Evolutionary conservation across 1,284 basidiomycete species (phyloP), one percentile per base, ranked within the genome.

Genomic region (Stereum hirsutum): DNA sequence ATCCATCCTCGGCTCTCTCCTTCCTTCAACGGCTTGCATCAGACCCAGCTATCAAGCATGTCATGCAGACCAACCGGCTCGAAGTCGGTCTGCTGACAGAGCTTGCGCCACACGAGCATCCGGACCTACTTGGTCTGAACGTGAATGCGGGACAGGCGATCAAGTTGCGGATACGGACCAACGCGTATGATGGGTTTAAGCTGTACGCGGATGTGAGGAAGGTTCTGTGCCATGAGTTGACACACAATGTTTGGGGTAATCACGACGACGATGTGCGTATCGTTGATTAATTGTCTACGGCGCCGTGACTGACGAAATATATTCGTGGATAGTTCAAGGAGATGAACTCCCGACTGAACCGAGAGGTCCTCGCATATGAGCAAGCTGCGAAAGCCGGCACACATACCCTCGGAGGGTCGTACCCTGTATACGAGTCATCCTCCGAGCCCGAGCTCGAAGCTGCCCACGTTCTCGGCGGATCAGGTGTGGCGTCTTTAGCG

Each of bases 221-320:
- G 19, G 81, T 86, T 11, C 65, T 89, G 5, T 83, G 83, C 52
- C 85, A 89, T 57, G 86, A 89, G 54, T 62, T 89, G 25, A 65
- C 81, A 21, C 86, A 89, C 57, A 89, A 87, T 52, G 70, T 79
- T 0, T 81, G 77, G 72, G 66, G 74, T 1, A 74, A 78, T 45
- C 85, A 89, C 53, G 79, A 82, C 52, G 69, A 86, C 41, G 74
- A 83, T 51, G 86, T 86, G 49, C 54, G 81, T 65, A 12, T 19
- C 30, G 40, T 39, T 17, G 39, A 27, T 5, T 10, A 33, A 19
- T 38, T 24, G 19, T 17, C 32, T 39, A 15, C 12, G 21, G 17
- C 15, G 25, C 3, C 27, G 15, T 26, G 12, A 26, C 39, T 43
- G 17, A 12, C 3, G 17, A 5, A 12, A 43, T n/a, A 25, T 20